phyloP scores from a whole-genome alignment of 176 grass and related monocot species.

The Eragrostis nindensis region DNA sequence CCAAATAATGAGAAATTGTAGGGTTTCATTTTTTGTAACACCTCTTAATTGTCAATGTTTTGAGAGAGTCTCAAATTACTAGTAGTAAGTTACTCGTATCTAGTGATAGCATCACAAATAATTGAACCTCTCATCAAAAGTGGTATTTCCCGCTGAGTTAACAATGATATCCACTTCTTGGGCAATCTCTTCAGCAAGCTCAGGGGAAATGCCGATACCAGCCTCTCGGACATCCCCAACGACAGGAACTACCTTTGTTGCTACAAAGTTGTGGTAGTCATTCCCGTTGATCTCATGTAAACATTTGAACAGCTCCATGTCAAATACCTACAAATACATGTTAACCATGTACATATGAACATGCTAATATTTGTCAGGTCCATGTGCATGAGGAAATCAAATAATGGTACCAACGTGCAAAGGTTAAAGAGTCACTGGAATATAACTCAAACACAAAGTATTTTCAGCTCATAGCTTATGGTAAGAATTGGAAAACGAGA shows the following conservation, averaged over 20 bases:
- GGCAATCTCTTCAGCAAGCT: conserved; percentile 49
- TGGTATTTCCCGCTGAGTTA: conserved; percentile 76
- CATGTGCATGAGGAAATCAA: too few species aligned
- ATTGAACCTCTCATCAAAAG: conserved; percentile 75
- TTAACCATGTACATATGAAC: neutral
- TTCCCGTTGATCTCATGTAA: conserved; percentile 62
- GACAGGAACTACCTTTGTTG: conserved; percentile 66
- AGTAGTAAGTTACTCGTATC: too few species aligned
- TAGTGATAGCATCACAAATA: neutral
- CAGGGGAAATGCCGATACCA: conserved; percentile 59
- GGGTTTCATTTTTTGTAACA: too few species aligned
- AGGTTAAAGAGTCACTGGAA: too few species aligned
- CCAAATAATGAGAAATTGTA: too few species aligned
- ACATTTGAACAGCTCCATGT: conserved; percentile 65
- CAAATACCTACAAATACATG: neutral
- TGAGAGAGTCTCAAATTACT: too few species aligned
- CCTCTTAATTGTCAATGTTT: too few species aligned
- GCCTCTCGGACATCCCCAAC: conserved; percentile 58
- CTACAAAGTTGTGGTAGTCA: conserved; percentile 57
- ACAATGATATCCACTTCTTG: conserved; percentile 73
- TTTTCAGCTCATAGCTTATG: too few species aligned
- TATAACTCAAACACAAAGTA: too few species aligned
- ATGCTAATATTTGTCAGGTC: neutral
- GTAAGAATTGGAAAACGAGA: too few species aligned
- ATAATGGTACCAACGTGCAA: too few species aligned